Evolutionary conservation across 208 protist genomes (phyloP).

Genomic region (Leishmania arabica): DNA sequence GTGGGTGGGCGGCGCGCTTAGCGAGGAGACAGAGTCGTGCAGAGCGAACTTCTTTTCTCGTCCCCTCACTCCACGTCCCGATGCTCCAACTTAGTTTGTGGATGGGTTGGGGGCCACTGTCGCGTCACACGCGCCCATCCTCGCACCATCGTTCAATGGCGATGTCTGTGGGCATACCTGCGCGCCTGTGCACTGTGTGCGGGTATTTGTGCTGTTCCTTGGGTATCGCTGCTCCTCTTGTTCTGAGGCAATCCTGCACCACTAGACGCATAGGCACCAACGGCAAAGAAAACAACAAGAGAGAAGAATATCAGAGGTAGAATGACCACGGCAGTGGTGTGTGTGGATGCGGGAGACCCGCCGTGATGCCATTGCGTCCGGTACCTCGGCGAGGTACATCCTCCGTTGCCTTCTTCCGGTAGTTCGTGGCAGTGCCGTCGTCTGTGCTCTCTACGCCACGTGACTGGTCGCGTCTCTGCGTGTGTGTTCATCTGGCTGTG

Average conservation of each 20-base stretch:
- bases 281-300: not conserved
- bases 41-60: not conserved
- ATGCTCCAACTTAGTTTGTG: not conserved
- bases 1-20: not conserved
- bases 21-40: not conserved
- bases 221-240: not conserved
- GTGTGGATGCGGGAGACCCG: not conserved
- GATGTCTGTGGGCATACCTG: not conserved
- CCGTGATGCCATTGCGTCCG: not conserved
- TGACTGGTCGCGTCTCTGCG: not conserved
- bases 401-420: not conserved
- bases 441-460: not conserved
- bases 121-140: not conserved
- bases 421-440: not conserved
- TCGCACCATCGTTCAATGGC: not conserved
- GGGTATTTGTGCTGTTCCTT: not conserved
- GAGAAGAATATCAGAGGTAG: not conserved
- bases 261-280: too few relatives aligned
- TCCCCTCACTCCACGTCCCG: not conserved
- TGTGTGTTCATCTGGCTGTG: not conserved
- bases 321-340: not conserved
- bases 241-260: not conserved
- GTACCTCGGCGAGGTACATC: not conserved
- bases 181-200: not conserved
- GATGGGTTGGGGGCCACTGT: not conserved